Evolutionary conservation across 2,329 filamentous ascomycete species (phyloP).

Genomic region (Ophiostoma ulmi): DNA sequence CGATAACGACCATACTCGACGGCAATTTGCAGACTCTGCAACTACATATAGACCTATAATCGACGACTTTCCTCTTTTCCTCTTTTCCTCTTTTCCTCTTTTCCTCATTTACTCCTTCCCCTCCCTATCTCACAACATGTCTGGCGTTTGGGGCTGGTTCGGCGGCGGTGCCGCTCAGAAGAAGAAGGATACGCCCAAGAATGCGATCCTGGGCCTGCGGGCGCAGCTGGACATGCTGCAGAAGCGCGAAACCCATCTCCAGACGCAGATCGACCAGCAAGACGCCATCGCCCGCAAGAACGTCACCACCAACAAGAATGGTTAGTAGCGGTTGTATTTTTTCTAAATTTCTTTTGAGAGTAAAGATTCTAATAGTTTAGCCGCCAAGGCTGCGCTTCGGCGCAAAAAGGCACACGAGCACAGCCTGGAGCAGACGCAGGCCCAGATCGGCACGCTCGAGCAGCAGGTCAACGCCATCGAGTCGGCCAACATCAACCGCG

Average conservation of each 20-base stretch:
- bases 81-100: neutral
- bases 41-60: neutral
- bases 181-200: slow-evolving; percentile 91
- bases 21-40: neutral
- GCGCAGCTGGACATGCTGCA: slow-evolving; percentile 94
- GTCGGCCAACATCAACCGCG: slow-evolving; percentile 96
- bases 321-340: slow-evolving; percentile 49
- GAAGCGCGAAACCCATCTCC: slow-evolving; percentile 88
- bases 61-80: neutral
- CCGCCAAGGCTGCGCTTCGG: slow-evolving; percentile 81
- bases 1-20: neutral
- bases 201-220: slow-evolving; percentile 84
- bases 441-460: slow-evolving; percentile 87
- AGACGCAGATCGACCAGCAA: slow-evolving; percentile 89
- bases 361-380: slow-evolving; percentile 50
- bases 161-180: slow-evolving; percentile 76
- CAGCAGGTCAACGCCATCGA: slow-evolving; percentile 96
- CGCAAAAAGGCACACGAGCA: slow-evolving; percentile 94
- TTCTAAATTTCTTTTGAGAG: too few relatives aligned
- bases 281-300: slow-evolving; percentile 84
- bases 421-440: slow-evolving; percentile 81
- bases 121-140: slow-evolving; percentile 44
- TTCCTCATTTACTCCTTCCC: neutral
- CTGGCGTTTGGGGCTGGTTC: slow-evolving; percentile 81
- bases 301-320: slow-evolving; percentile 80